A percentile compares a stretch with the other conserved stretches of the same genome.
Conservation (phyloP, 2,329 filamentous ascomycete genomes). For the Xylariales sp. region DNA sequence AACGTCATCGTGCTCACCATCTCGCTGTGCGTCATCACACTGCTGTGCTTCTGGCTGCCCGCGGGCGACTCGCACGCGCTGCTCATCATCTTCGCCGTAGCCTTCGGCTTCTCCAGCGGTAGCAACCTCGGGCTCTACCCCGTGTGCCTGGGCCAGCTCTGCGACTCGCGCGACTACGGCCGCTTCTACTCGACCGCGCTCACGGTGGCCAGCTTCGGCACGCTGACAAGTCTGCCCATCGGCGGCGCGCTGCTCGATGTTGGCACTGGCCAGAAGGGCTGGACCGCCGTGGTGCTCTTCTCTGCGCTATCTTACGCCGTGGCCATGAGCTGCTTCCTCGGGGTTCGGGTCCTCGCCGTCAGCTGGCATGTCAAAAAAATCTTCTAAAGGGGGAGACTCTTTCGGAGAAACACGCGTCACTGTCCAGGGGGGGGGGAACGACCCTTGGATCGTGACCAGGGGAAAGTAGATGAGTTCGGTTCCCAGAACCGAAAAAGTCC, state of each 20-base stretch:
- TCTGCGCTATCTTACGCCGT: conserved; percentile 21
- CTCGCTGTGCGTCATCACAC: conserved; percentile 44
- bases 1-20: conserved; percentile 74
- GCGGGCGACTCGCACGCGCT: conserved; percentile 47
- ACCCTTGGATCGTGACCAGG: too few species aligned
- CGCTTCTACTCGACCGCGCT: conserved; percentile 73
- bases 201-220: conserved; percentile 72
- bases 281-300: conserved; percentile 21
- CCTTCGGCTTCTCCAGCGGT: conserved; percentile 78
- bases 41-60: conserved; percentile 70
- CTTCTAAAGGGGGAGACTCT: too few species aligned
- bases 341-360: conserved; percentile 19
- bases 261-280: conserved; percentile 16
- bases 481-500: too few species aligned
- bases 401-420: too few species aligned
- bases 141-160: conserved; percentile 78
- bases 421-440: too few species aligned
- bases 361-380: conserved; percentile 20
- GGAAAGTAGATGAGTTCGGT: too few species aligned
- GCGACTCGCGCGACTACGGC: conserved; percentile 70
- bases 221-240: conserved; percentile 41
- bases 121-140: conserved; percentile 74
- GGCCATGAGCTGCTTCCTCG: conserved; percentile 22
- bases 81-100: conserved; percentile 62
- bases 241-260: conserved; percentile 29